These are phyloP conservation scores for Heliocybe sulcata DNA, from an alignment of 1,284 basidiomycete species.

Conservation along the genomic window DNA sequence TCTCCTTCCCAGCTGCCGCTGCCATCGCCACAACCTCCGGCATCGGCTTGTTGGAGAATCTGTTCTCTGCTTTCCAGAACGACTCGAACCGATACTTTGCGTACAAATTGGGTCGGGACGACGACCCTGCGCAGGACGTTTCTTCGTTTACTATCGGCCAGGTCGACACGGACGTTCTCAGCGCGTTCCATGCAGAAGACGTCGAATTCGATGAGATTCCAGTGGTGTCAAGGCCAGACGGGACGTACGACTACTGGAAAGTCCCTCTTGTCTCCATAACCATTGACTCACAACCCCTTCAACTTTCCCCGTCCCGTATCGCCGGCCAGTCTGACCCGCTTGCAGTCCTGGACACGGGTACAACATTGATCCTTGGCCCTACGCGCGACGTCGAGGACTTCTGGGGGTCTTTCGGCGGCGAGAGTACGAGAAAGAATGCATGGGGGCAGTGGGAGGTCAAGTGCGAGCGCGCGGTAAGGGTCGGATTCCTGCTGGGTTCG, in stretches of 20 bases:
- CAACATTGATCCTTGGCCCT: constrained; percentile 50
- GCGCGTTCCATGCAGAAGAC: constrained; percentile 17
- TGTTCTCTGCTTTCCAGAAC: constrained; percentile 33
- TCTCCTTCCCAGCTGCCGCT: constrained; percentile 41
- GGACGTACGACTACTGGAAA: constrained; percentile 51
- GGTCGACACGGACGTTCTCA: constrained; percentile 33
- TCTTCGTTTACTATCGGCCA: constrained; percentile 48
- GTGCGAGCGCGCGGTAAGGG: constrained; percentile 37
- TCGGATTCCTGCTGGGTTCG: constrained; percentile 41
- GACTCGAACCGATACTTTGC: constrained; percentile 40
- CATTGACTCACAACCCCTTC: constrained; percentile 31
- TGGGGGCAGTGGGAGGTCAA: constrained; percentile 41
- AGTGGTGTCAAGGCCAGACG: constrained; percentile 30
- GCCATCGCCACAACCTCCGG: constrained; percentile 39
- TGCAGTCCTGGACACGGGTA: constrained; percentile 51
- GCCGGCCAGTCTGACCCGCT: constrained; percentile 33
- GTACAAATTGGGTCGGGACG: constrained; percentile 37
- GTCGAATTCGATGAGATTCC: constrained; percentile 29
- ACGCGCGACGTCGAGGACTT: constrained; percentile 41
- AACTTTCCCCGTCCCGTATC: constrained; percentile 40
- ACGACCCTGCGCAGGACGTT: constrained; percentile 9
- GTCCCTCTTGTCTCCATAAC: constrained; percentile 38
- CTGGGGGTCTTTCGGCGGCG: constrained; percentile 36
- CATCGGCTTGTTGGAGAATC: constrained; percentile 38
- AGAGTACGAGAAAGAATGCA: constrained; percentile 27